These are phyloP conservation scores for Apophysomyces ossiformis DNA, from an alignment of 371 early-diverging fungal species.

Conservation along the genomic window DNA sequence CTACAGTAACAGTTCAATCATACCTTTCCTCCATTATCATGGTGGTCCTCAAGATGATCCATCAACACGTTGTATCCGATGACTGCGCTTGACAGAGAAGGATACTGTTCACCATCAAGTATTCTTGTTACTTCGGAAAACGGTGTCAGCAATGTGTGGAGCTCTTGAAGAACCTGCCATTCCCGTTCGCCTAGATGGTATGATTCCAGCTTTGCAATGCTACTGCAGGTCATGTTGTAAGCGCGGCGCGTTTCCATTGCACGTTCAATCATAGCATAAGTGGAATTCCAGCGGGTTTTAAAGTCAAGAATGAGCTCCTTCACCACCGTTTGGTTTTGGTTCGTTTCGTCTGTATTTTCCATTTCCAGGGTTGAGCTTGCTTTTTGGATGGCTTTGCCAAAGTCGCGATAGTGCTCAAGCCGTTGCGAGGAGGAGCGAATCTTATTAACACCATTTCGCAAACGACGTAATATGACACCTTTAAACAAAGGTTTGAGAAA, in stretches of 20 bases:
- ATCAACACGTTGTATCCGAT: slow-evolving; percentile 23
- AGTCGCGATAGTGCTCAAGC: neutral
- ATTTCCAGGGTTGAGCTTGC: neutral
- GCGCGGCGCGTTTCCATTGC: slow-evolving; percentile 18
- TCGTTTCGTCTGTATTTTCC: slow-evolving; percentile 1
- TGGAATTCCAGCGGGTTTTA: slow-evolving; percentile 25
- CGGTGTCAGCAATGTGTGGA: neutral
- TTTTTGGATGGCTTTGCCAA: neutral
- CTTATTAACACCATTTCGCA: slow-evolving; percentile 24
- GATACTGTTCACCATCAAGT: neutral
- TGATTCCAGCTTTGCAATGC: neutral
- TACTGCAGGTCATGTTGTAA: slow-evolving; percentile 7
- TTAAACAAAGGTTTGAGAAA: neutral
- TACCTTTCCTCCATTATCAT: neutral
- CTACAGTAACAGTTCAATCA: neutral
- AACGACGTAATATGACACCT: neutral
- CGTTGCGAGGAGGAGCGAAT: slow-evolving; percentile 28
- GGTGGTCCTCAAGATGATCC: slow-evolving; percentile 12
- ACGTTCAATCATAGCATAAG: slow-evolving; percentile 24
- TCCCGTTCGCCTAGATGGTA: neutral
- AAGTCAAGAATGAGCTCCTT: slow-evolving; percentile 21
- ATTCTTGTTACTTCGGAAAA: neutral
- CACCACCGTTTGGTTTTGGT: neutral
- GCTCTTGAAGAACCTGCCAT: neutral
- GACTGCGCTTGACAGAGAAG: slow-evolving; percentile 18